phyloP scores from a whole-genome alignment of 2,329 filamentous ascomycete genomes.

The Ceratocystiopsis sp. region DNA sequence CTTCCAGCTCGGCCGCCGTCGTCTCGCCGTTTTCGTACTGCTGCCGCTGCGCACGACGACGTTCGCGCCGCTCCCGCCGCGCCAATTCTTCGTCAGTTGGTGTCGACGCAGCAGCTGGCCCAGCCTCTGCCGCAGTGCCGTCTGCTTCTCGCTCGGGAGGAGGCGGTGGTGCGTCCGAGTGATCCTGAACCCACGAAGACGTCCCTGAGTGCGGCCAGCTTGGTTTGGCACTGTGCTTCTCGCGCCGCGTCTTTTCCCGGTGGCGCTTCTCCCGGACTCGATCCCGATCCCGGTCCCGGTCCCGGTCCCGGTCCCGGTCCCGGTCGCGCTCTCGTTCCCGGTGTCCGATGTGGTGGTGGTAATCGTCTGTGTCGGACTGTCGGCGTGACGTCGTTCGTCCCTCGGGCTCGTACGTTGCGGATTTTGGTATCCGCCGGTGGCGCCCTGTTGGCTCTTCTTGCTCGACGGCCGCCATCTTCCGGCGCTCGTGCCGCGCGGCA shows the following conservation, averaged over 20 bases:
- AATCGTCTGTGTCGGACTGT: constrained; percentile 23
- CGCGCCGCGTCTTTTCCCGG: constrained; percentile 18
- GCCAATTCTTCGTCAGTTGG: constrained; percentile 27
- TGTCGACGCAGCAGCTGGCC: constrained; percentile 13
- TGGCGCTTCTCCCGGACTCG: not conserved
- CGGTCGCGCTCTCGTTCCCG: no score
- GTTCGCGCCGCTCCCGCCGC: constrained; percentile 32
- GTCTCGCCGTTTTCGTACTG: constrained; percentile 21
- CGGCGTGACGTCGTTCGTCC: constrained; percentile 25
- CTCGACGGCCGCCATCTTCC: constrained; percentile 26
- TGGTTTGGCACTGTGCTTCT: constrained; percentile 14
- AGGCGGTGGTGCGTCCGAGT: constrained; percentile 43
- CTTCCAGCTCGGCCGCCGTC: constrained; percentile 14
- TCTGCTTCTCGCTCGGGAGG: constrained; percentile 21
- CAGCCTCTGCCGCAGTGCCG: constrained; percentile 2
- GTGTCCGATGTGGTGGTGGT: constrained; percentile 15
- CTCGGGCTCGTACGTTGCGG: constrained; percentile 26
- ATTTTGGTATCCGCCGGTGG: constrained; percentile 32
- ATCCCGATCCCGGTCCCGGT: no score
- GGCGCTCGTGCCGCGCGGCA: constrained; percentile 28
- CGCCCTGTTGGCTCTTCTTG: constrained; percentile 30
- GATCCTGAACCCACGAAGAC: constrained; percentile 49
- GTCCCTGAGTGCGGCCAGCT: constrained; percentile 47
- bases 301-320: no score
- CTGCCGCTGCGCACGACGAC: constrained; percentile 23